Evolutionary conservation across 768 basidiomycete species (phyloP).

Genomic region (Auricularia sp.): DNA sequence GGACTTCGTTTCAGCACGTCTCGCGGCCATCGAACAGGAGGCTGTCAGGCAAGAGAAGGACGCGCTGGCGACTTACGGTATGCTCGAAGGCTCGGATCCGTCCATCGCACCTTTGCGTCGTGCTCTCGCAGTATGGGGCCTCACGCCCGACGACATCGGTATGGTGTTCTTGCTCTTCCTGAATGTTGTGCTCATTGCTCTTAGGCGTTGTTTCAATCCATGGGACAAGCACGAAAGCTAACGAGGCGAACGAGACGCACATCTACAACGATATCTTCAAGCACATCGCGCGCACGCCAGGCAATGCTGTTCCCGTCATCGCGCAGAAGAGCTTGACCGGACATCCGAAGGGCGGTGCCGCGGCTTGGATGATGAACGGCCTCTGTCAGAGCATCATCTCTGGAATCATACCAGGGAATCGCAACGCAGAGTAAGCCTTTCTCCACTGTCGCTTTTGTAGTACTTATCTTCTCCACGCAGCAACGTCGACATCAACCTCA

Average conservation of each 20-base stretch:
- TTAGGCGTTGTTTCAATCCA: conserved; percentile 71
- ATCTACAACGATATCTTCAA: conserved; percentile 95
- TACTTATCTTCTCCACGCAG: conserved; percentile 26
- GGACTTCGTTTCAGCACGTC: conserved; percentile 63
- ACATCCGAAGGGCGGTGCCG: conserved; percentile 98
- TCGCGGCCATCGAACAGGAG: conserved; percentile 82
- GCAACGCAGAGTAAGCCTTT: conserved; percentile 81
- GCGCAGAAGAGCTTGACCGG: conserved; percentile 97
- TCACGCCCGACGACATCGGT: conserved; percentile 84
- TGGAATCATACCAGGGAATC: conserved; percentile 89
- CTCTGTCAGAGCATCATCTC: conserved; percentile 74
- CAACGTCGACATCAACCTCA: conserved; percentile 89
- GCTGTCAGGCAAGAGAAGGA: conserved; percentile 88
- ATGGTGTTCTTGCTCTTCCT: conserved; percentile 16
- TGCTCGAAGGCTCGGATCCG: conserved; percentile 83
- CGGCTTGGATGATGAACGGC: conserved; percentile 94
- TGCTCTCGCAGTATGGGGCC: conserved; percentile 93
- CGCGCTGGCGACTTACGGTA: conserved; percentile 86
- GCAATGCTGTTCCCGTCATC: conserved; percentile 95
- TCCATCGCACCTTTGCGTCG: conserved; percentile 85
- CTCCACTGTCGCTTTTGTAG: background rate
- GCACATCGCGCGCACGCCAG: conserved; percentile 78
- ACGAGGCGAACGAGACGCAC: conserved; percentile 94
- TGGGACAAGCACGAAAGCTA: conserved; percentile 79
- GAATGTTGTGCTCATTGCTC: background rate